These are phyloP conservation scores for Fomitopsis pulvina DNA, from an alignment of 768 basidiomycete species.

Conservation along the genomic window DNA sequence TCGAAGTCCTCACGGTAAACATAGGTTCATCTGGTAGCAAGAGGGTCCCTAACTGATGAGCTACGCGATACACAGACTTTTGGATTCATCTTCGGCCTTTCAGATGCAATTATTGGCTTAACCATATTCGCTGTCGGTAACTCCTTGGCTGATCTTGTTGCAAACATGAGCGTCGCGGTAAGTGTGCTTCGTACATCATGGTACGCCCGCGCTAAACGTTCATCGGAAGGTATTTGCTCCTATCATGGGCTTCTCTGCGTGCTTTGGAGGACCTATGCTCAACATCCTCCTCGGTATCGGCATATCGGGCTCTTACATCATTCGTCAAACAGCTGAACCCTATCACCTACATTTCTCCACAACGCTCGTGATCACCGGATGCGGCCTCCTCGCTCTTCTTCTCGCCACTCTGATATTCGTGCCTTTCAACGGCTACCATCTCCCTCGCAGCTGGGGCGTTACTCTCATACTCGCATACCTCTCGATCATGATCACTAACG, in stretches of 20 bases:
- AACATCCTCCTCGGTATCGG: conserved; percentile 91
- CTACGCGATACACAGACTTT: too few species aligned
- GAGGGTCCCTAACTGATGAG: neutral
- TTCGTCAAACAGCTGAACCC: conserved; percentile 52
- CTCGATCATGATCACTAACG: conserved; percentile 69
- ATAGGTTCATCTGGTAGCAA: neutral
- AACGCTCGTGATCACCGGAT: conserved; percentile 77
- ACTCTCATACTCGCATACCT: conserved; percentile 71
- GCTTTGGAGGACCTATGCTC: conserved; percentile 90
- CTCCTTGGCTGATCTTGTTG: conserved; percentile 92
- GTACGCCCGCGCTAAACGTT: neutral
- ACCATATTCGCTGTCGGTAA: conserved; percentile 97
- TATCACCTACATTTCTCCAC: conserved; percentile 74
- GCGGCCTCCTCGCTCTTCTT: conserved; percentile 76
- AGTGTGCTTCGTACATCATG: conserved; percentile 18
- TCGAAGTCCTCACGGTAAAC: conserved; percentile 78
- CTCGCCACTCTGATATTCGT: conserved; percentile 74
- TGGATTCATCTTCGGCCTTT: conserved; percentile 90
- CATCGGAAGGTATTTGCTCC: conserved; percentile 66
- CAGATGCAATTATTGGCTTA: conserved; percentile 94
- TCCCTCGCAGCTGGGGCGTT: conserved; percentile 78
- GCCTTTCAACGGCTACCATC: conserved; percentile 75
- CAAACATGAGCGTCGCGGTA: conserved; percentile 92
- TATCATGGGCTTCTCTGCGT: conserved; percentile 93
- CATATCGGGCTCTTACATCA: conserved; percentile 84